Base-by-base conservation (phyloP, 2,329 filamentous ascomycete species). In the Mariannaea sp. region DNA sequence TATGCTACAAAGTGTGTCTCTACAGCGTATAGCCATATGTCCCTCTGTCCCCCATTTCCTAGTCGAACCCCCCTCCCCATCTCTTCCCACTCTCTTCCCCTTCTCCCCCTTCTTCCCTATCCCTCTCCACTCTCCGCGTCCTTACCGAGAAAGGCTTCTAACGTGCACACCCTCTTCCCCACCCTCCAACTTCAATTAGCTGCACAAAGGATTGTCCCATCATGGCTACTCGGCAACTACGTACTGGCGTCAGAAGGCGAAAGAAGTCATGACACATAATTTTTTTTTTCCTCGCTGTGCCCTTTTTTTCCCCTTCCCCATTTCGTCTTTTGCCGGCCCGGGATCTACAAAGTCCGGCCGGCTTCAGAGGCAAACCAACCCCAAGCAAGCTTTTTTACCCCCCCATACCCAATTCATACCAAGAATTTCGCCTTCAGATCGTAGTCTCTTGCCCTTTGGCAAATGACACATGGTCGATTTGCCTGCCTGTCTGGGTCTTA, bases 101-200 rank as follows among this genome's bases (percentile, higher is more conserved):
- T n/a, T n/a, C n/a, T n/a, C n/a, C 12, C 26, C 7, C 26, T 8
- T 33, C 30, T 33, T 33, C 30, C 9, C 8, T 33, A n/a, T 5
- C 30, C 5, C 5, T 33, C 30, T 12, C 26, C 26, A 12, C n/a
- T n/a, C n/a, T n/a, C n/a, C n/a, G n/a, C n/a, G n/a, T n/a, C n/a
- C n/a, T n/a, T n/a, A 35, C 19, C 29, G 45, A 17, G n/a, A 49
- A 30, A 30, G 14, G 10, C 24, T 36, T 16, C 13, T 13, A 32
- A 40, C 22, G 33, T 14, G 30, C 42, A 52, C 49, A 24, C 49
- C 49, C 49, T 52, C 32, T 16, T 17, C 40, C 48, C 38, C 48
- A 14, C 48, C 48, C 48, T 30, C 32, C 7, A 5, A 8, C 6
- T 7, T 13, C 32, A 42, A 22, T 14, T 33, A 42, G 38, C 13